Evolutionary conservation across 495 filamentous ascomycete species (phyloP), one percentile per base, ranked within the genome.

Genomic region (Aspergillus conjunctus): DNA sequence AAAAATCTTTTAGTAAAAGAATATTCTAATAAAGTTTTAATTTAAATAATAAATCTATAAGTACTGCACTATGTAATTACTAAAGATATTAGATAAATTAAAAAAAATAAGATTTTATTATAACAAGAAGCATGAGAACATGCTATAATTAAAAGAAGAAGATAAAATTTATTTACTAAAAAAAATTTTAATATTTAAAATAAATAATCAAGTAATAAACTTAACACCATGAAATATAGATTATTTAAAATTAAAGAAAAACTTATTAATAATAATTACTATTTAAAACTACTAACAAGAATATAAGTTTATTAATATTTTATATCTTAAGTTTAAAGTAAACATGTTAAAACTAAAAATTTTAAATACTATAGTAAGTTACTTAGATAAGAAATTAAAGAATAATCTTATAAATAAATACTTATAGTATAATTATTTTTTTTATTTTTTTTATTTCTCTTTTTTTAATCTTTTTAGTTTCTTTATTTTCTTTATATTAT

Each of bases 281-380:
- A 56, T 1, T 54, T 54, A 26, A 54, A 22, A 43, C 1, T 54
- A 54, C 12, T 43, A 41, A 2, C 15, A 54, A 54, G 18, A 43
- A 54, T 54, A 43, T 43, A 54, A 54, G 14, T 54, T 22, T 54
- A 54, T 26, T 14, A 39, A 54, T 54, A 54, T 54, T 15, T 54
- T 43, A 31, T 31, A 30, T 30, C 14, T 51, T 51, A 51, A 46
- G 32, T 9, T 56, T 41, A 56, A 31, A 56, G 3, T 22, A 46
- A 46, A 56, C 31, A 14, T 32, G 33, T 21, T 21, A 20, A 48
- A 48, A 34, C 31, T 56, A 56, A 56, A 56, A n/a, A 51, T 31
- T 31, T 32, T 18, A 32, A 51, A n/a, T 51, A 5, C 14, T 30
- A 30, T 17, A 30, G 26, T 15, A 30, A 51, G 2, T 12, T 51